Conservation (phyloP, 2,329 filamentous ascomycete species). For the Nothophaeocryptopus gaeumannii region DNA sequence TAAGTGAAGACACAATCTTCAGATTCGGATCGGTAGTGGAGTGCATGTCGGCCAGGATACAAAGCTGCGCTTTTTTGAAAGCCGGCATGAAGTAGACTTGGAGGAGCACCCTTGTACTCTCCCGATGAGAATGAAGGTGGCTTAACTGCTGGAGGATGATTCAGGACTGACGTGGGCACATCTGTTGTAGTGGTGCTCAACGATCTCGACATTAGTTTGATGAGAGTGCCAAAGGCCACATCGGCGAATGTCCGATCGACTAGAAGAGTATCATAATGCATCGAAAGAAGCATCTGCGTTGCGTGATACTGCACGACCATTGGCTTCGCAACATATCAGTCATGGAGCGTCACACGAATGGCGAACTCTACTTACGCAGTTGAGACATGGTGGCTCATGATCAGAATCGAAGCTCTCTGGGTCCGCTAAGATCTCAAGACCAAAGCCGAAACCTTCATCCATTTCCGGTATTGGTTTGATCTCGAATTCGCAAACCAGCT, state of each 20-base stretch:
- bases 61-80: conserved; percentile 9
- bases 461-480: background rate
- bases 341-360: background rate
- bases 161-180: conserved; percentile 8
- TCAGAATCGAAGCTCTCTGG: conserved; percentile 10
- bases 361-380: conserved; percentile 3
- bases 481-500: background rate
- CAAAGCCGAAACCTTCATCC: conserved; percentile 9
- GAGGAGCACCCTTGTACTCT: background rate
- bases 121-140: conserved; percentile 3
- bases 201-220: conserved; percentile 6
- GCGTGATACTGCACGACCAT: conserved; percentile 17
- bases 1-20: conserved; percentile 13
- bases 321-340: conserved; percentile 6
- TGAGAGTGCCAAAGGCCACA: conserved; percentile 3
- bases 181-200: background rate
- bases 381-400: background rate
- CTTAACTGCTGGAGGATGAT: conserved; percentile 11
- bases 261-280: conserved; percentile 7
- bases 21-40: conserved; percentile 8
- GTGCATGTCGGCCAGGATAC: conserved; percentile 5
- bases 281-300: conserved; percentile 4
- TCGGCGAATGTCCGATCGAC: conserved; percentile 11
- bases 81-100: conserved; percentile 12
- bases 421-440: conserved; percentile 13